phyloP scores from a whole-genome alignment of 805 yeast genomes.

The Dipodascus albidus region DNA sequence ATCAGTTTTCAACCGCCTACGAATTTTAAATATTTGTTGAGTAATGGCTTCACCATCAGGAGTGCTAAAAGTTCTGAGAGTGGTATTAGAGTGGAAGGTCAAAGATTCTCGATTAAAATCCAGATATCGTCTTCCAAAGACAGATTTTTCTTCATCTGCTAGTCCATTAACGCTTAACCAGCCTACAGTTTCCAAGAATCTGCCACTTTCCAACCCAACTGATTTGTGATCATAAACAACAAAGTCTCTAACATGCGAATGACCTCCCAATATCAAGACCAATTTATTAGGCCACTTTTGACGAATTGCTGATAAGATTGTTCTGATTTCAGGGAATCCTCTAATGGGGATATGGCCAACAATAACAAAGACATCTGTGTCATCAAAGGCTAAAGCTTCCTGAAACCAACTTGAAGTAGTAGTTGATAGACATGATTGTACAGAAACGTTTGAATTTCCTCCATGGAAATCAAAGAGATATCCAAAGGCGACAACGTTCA shows the following conservation, averaged over 20 bases:
- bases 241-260: slow-evolving; percentile 84
- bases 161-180: slow-evolving; percentile 49
- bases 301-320: slow-evolving; percentile 42
- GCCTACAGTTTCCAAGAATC: slow-evolving; percentile 91
- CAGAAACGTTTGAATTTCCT: slow-evolving; percentile 48
- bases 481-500: slow-evolving; percentile 56
- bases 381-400: slow-evolving; percentile 28
- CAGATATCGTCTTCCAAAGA: slow-evolving; percentile 54
- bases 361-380: slow-evolving; percentile 56
- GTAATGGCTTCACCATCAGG: slow-evolving; percentile 40
- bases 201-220: slow-evolving; percentile 82
- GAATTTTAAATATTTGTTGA: slow-evolving; percentile 30
- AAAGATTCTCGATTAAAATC: slow-evolving; percentile 75
- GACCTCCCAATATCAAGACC: slow-evolving; percentile 90
- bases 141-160: slow-evolving; percentile 6
- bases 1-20: slow-evolving; percentile 42
- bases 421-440: slow-evolving; percentile 46
- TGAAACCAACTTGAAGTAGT: slow-evolving; percentile 56
- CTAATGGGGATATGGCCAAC: slow-evolving; percentile 75
- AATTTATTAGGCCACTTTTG: slow-evolving; percentile 44
- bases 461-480: slow-evolving; percentile 68
- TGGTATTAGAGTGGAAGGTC: slow-evolving; percentile 40
- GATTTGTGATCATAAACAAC: slow-evolving; percentile 51
- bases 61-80: slow-evolving; percentile 37
- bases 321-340: slow-evolving; percentile 41